Base-by-base conservation (phyloP, 2,329 filamentous ascomycete species). In the Mariannaea elegans region DNA sequence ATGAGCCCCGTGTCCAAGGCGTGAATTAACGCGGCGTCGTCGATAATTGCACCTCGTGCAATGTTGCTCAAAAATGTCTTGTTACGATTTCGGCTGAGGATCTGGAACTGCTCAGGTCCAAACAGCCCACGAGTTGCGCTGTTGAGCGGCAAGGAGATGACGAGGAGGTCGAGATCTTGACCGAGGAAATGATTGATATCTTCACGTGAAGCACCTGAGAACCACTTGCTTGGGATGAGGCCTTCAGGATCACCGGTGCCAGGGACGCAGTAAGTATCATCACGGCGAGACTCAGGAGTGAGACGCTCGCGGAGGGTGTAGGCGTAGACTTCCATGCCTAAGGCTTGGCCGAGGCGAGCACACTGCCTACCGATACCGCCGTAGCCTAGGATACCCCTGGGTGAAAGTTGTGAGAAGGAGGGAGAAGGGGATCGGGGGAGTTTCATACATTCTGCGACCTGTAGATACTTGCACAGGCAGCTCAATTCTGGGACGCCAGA, bases 321-420 rank as follows among this genome's bases (percentile, higher is more conserved):
- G 1, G 88, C 90, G 66, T 90, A 80, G 2, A 93, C 83, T 44
- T 86, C 79, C 84, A 90, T 89, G 12, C 89, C 90, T 68, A 90
- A 72, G 3, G 86, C 85, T 18, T 81, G 77, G 3, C 81, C 82
- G 7, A 90, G 80, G 7, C 77, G 73, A 7, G 77, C 80, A 49
- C 68, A 70, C 49, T 82, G 78, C 4, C 80, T 72, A 4, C 79
- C 80, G 44, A 82, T 82, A 44, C 76, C 73, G 32, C 80, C 80
- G 58, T 82, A 82, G 10, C 80, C 79, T 9, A 82, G 69, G 47
- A 81, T 71, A 4, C 76, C 77, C 55, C 74, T 73, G 41, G 24
- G 27, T 27, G 21, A 14, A 6, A 19, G 9, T 16, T 9, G 13
- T 36, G 24, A 36, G 41, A 38, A 6, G 53, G n/a, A 18, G 13